A percentile compares a stretch with the other conserved stretches of the same genome.
These are phyloP conservation scores for Clonostachys rhizophaga DNA, from an alignment of 2,329 filamentous ascomycete species.

Conservation along the genomic window DNA sequence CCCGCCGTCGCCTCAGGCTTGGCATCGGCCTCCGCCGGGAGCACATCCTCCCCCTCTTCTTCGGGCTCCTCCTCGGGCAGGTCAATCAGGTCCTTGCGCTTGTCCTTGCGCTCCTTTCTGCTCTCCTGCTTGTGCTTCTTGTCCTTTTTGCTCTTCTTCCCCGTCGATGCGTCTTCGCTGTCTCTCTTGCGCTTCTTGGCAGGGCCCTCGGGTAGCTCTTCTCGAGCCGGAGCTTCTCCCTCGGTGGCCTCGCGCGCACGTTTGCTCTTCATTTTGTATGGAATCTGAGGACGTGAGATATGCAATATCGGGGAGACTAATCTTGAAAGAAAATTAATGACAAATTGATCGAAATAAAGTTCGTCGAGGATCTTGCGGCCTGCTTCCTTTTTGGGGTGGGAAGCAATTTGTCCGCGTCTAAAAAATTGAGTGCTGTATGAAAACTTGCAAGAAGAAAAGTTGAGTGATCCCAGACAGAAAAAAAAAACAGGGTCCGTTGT, in stretches of 20 bases:
- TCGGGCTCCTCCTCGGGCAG: conserved; percentile 24
- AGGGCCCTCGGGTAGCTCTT: conserved; percentile 10
- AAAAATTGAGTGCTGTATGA: neutral
- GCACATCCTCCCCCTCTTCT: conserved; percentile 12
- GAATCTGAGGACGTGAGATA: too few relatives aligned
- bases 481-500: neutral
- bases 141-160: conserved; percentile 14
- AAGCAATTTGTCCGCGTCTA: neutral
- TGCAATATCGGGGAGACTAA: too few relatives aligned
- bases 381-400: neutral
- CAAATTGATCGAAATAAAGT: too few relatives aligned
- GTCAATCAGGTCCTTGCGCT: conserved; percentile 28
- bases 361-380: neutral
- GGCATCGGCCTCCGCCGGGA: conserved; percentile 11
- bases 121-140: conserved; percentile 27
- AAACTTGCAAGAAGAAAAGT: neutral
- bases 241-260: conserved; percentile 25
- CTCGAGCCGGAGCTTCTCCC: conserved; percentile 16
- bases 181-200: conserved; percentile 15
- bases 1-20: conserved; percentile 9
- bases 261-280: conserved; percentile 25
- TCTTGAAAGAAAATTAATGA: neutral
- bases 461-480: neutral
- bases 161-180: conserved; percentile 20
- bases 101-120: conserved; percentile 33